phyloP scores from a whole-genome alignment of 805 yeast genomes.

The Hanseniaspora nectarophila region DNA sequence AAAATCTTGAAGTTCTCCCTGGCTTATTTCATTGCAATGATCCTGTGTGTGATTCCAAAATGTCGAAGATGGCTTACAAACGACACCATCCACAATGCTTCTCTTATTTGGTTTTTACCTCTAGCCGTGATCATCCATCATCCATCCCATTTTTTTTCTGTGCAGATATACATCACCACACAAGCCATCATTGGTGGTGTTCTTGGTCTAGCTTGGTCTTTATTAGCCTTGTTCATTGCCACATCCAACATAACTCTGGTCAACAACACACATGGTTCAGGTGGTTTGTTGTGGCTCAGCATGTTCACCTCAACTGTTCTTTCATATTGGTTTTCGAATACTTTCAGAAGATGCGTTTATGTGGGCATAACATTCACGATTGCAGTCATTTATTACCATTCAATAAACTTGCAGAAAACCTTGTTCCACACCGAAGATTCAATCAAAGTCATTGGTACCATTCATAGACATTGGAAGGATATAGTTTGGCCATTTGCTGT shows the following conservation, averaged over 20 bases:
- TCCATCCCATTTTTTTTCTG: constrained; percentile 37
- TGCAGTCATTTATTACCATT: constrained; percentile 30
- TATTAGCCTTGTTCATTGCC: constrained; percentile 34
- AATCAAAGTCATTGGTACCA: constrained; percentile 14
- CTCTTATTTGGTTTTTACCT: constrained; percentile 32
- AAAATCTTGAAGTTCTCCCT: constrained; percentile 27
- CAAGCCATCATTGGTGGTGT: constrained; percentile 32
- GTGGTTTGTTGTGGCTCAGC: constrained; percentile 37
- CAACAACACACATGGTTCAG: constrained; percentile 27
- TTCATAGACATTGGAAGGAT: constrained; percentile 26
- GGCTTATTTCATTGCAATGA: constrained; percentile 32
- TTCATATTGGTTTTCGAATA: constrained; percentile 34
- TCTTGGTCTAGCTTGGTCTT: constrained; percentile 36
- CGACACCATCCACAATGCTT: constrained; percentile 4
- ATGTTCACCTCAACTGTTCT: constrained; percentile 30
- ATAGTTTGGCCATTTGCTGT: constrained; percentile 34
- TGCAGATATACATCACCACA: constrained; percentile 36
- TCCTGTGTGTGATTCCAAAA: constrained; percentile 31
- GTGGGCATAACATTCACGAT: constrained; percentile 29
- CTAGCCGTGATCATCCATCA: constrained; percentile 36
- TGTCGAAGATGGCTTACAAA: constrained; percentile 36
- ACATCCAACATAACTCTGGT: constrained; percentile 30
- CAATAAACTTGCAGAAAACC: constrained; percentile 19
- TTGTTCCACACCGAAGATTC: constrained; percentile 2
- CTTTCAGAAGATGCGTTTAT: constrained; percentile 33